Conservation (phyloP, 441 rosid genomes). For the Adansonia gregorii region DNA sequence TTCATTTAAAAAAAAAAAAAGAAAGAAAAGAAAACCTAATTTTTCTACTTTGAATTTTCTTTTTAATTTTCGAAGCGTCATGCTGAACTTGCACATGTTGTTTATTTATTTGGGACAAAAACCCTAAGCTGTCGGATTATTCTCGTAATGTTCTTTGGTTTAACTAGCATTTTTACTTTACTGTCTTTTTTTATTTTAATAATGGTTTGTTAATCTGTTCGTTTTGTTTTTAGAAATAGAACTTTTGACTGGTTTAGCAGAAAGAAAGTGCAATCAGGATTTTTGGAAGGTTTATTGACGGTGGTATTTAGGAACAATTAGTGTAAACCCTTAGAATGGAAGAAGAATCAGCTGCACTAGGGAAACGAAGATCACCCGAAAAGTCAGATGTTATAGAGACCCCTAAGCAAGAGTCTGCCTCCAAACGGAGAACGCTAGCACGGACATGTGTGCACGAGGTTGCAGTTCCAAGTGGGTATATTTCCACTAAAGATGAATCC, state of each 20-base stretch:
- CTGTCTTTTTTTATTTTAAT: neutral
- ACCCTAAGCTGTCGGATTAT: too few relatives aligned
- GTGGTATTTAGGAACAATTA: neutral
- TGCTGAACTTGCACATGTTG: neutral
- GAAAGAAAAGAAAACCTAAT: neutral
- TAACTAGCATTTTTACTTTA: neutral
- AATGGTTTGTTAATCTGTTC: neutral
- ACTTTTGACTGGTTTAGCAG: neutral
- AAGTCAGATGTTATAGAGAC: constrained; percentile 28
- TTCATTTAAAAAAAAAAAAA: neutral
- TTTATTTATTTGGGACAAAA: neutral
- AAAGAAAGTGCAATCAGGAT: neutral
- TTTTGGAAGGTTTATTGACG: neutral
- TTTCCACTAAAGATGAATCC: constrained; percentile 60
- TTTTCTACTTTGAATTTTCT: neutral
- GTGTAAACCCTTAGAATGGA: constrained; percentile 32
- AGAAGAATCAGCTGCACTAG: constrained; percentile 40
- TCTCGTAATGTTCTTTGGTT: neutral
- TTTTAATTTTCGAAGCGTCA: neutral
- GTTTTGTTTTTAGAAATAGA: neutral
- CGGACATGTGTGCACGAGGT: constrained; percentile 95
- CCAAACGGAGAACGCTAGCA: constrained; percentile 54
- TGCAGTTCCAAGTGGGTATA: constrained; percentile 70
- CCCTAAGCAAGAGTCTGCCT: constrained; percentile 47
- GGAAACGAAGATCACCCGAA: constrained; percentile 52